These are phyloP conservation scores for Leishmania amazonensis DNA, from an alignment of 208 protist genomes.

Conservation along the genomic window DNA sequence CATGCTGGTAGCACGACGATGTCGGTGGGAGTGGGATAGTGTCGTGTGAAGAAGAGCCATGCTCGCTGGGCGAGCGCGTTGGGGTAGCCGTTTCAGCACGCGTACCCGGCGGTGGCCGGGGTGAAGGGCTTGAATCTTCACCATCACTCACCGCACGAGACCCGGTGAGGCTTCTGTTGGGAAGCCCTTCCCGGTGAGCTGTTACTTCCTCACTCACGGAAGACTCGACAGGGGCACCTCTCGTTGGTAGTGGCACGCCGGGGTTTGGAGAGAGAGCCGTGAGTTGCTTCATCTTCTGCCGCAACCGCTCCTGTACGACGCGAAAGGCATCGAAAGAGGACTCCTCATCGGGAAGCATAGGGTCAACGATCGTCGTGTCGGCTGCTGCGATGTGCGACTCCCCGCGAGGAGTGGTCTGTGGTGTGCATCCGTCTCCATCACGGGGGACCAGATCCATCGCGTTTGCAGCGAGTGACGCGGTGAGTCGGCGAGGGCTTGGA, in stretches of 20 bases:
- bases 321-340: constrained; percentile 55
- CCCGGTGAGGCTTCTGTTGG: neutral
- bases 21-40: neutral
- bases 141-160: neutral
- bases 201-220: neutral
- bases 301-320: constrained; percentile 54
- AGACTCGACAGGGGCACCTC: neutral
- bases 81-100: constrained; percentile 27
- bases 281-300: constrained; percentile 52
- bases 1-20: neutral
- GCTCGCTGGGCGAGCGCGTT: neutral
- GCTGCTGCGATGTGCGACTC: too few relatives aligned
- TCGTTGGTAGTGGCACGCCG: neutral
- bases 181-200: too few relatives aligned
- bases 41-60: neutral
- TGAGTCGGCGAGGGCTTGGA: neutral
- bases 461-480: neutral
- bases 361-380: neutral
- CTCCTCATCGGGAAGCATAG: neutral
- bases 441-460: too few relatives aligned
- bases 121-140: constrained; percentile 24
- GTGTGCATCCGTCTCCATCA: neutral
- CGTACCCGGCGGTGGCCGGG: constrained; percentile 10
- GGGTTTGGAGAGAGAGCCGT: neutral
- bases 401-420: neutral